These are phyloP conservation scores for Pleurotus platypus DNA, from an alignment of 768 basidiomycete genomes.

Conservation along the genomic window DNA sequence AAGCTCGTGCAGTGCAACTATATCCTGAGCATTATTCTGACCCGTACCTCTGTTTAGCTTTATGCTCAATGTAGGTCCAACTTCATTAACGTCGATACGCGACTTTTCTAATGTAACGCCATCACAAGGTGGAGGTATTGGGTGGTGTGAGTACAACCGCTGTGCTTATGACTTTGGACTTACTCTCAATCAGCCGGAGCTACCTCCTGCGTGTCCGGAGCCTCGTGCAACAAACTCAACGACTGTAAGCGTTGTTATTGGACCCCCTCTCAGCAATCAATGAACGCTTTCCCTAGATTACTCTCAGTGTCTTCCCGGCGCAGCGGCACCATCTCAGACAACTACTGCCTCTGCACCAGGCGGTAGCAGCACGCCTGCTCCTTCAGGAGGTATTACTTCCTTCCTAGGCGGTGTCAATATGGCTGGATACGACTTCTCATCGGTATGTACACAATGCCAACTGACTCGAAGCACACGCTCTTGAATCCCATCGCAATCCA, in stretches of 20 bases:
- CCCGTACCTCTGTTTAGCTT: not conserved
- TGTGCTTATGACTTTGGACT: constrained; percentile 12
- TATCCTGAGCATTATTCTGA: not conserved
- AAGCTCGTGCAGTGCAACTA: not conserved
- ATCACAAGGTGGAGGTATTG: constrained; percentile 18
- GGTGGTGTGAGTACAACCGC: constrained; percentile 18
- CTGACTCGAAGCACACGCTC: too few species aligned
- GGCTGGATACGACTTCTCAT: constrained; percentile 44
- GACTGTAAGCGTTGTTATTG: constrained; percentile 20
- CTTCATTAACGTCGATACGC: not conserved
- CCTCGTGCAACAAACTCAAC: constrained; percentile 28
- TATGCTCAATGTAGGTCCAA: constrained; percentile 18
- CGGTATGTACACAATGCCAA: constrained; percentile 20
- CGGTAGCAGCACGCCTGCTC: constrained; percentile 12
- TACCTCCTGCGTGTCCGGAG: constrained; percentile 19
- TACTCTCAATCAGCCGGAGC: not conserved
- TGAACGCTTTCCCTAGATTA: constrained; percentile 21
- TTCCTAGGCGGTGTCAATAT: constrained; percentile 48
- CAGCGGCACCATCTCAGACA: constrained; percentile 19
- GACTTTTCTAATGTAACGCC: not conserved
- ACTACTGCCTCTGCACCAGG: constrained; percentile 14
- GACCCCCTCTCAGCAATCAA: not conserved
- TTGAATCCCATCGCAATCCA: not conserved
- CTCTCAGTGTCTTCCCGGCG: constrained; percentile 30
- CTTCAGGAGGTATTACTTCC: constrained; percentile 19